Base-by-base conservation (phyloP, 192 early-diverging fungal genomes). In the Linnemannia hyalina region DNA sequence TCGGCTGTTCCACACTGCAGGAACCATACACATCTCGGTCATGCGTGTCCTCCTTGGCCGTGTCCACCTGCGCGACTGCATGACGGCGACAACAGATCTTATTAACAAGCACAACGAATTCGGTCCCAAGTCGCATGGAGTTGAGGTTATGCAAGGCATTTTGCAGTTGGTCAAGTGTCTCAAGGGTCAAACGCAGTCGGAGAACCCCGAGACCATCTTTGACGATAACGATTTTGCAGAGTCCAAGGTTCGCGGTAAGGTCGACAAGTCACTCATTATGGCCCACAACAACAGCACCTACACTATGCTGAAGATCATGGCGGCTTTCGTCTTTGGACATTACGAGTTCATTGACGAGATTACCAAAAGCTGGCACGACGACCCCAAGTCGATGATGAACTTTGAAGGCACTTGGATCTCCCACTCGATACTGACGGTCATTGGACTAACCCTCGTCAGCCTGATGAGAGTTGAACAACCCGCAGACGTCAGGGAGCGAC, bases 311-410 rank as follows among this genome's bases (percentile, higher is more conserved):
- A 86, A 86, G 68, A 78, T 81, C 26, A 73, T 86, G 38, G 84
- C 75, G 6, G 79, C 84, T 2, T 86, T 86, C 65, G 40, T 86
- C 22, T 86, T 74, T 70, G 79, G 84, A 1, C 84, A 86, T 41
- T 86, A 86, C 22, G 60, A 23, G 20, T 81, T 42, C 29, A 70
- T 86, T 29, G 72, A 73, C 35, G 75, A 86, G 41, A 73, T 86
- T 9, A 86, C 84, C 20, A 38, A 16, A 6, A 74, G 72, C 3
- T 86, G 84, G 84, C 78, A 80, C 13, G 76, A 81, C 2, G 84
- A 86, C 32, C 84, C 84, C 2, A 81, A 78, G 20, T 86, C 84
- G 9, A 78, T 86, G 74, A 81, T 86, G 79, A 86, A 86, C 54
- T 86, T 75, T 70, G 84, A 86, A 26, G 74, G 79, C 3, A 74